A percentile compares a stretch with the other conserved stretches of the same genome.
Evolutionary conservation across 352 stramenopile species (phyloP).

Genomic region (Phytophthora colocasiae): DNA sequence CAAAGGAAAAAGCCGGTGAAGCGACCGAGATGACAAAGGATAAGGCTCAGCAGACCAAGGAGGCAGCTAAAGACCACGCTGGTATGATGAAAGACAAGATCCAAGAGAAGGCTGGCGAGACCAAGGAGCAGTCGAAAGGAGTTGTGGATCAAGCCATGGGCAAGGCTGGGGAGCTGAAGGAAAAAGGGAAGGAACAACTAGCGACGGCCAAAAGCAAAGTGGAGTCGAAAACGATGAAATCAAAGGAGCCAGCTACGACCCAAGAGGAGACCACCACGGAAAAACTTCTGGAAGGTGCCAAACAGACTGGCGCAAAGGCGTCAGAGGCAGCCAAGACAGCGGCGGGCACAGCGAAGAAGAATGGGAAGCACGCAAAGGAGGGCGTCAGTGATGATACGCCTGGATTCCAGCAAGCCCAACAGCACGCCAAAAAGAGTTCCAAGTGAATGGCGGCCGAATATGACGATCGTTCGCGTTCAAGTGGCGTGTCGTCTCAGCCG

Average conservation of each 20-base stretch:
- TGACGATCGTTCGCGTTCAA: conserved; percentile 8
- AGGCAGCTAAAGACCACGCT: conserved; percentile 29
- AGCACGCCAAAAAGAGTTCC: conserved; percentile 12
- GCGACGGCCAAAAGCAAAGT: conserved; percentile 21
- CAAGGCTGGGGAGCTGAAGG: conserved; percentile 24
- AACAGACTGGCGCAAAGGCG: conserved; percentile 23
- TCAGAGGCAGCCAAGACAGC: conserved; percentile 33
- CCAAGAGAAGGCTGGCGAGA: conserved; percentile 4
- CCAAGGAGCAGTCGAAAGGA: conserved; percentile 22
- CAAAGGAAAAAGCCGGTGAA: conserved; percentile 30
- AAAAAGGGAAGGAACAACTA: conserved; percentile 22
- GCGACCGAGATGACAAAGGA: conserved; percentile 18
- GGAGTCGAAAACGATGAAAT: conserved; percentile 21
- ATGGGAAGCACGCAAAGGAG: conserved; percentile 10
- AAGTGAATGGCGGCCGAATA: conserved; percentile 36
- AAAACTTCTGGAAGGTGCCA: conserved; percentile 19
- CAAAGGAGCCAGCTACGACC: conserved; percentile 28
- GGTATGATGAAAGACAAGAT: conserved; percentile 22
- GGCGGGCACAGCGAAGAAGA: conserved; percentile 14
- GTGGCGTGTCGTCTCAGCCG: conserved; percentile 10
- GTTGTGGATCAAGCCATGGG: conserved; percentile 9
- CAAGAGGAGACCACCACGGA: conserved; percentile 21
- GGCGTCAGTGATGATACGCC: conserved; percentile 3
- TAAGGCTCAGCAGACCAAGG: conserved; percentile 25
- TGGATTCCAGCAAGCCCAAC: conserved; percentile 16